Conservation (phyloP, 2,329 filamentous ascomycete genomes). For the Aulographum hederae region DNA sequence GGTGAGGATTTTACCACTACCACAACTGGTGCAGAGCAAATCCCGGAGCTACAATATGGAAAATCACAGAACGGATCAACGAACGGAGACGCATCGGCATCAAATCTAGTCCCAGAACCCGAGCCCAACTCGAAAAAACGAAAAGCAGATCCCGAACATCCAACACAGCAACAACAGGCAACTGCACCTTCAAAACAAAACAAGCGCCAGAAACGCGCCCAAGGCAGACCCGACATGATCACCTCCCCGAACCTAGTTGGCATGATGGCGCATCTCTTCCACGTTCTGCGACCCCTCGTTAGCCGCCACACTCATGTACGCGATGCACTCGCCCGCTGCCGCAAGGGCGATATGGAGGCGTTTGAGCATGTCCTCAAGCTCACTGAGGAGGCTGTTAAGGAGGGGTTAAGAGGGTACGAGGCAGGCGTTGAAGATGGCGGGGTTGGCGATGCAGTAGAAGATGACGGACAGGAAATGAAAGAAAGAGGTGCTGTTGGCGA, state of each 20-base stretch:
- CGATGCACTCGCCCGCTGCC: constrained; percentile 57
- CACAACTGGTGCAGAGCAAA: constrained; percentile 4
- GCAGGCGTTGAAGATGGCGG: constrained; percentile 5
- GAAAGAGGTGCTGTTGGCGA: constrained; percentile 45
- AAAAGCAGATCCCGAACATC: constrained; percentile 12
- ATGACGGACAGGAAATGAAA: constrained; percentile 26
- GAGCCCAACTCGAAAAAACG: background rate
- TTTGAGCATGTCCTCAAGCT: constrained; percentile 61
- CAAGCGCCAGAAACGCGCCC: constrained; percentile 26
- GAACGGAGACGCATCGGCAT: background rate
- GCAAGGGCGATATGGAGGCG: constrained; percentile 51
- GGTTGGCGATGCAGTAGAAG: constrained; percentile 8
- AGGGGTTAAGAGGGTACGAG: constrained; percentile 52
- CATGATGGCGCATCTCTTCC: constrained; percentile 87
- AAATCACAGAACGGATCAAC: no score
- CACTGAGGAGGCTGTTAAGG: constrained; percentile 57
- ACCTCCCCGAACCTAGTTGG: constrained; percentile 49
- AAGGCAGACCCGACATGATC: constrained; percentile 20
- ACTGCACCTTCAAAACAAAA: constrained; percentile 19
- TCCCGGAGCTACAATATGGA: no score
- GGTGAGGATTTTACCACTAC: constrained; percentile 14
- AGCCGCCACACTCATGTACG: constrained; percentile 65
- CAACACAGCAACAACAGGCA: constrained; percentile 14
- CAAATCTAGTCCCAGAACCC: background rate
- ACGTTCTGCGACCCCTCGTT: constrained; percentile 70